These are phyloP conservation scores for Fusarium begoniae DNA, from an alignment of 2,329 filamentous ascomycete genomes.

Conservation along the genomic window DNA sequence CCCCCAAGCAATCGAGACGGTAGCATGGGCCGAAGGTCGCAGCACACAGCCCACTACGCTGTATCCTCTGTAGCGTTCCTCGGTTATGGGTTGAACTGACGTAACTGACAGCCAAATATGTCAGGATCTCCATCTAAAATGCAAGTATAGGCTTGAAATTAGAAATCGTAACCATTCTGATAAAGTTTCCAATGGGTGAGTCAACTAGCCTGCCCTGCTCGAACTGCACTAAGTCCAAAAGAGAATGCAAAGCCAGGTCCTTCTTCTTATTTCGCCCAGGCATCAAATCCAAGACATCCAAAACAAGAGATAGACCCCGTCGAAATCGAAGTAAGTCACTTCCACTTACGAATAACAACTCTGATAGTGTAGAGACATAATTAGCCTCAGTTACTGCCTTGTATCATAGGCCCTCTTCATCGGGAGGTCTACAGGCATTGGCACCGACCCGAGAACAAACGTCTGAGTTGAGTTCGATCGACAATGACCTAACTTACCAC, in stretches of 20 bases:
- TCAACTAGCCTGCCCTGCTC: not conserved
- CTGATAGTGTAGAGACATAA: too few species aligned
- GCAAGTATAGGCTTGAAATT: not conserved
- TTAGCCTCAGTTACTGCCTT: not conserved
- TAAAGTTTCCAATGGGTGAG: not conserved
- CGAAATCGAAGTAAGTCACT: too few species aligned
- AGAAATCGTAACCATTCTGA: not conserved
- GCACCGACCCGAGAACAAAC: too few species aligned
- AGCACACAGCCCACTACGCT: not conserved
- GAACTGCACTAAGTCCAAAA: not conserved
- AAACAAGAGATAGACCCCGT: not conserved
- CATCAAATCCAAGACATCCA: not conserved
- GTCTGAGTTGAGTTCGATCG: not conserved
- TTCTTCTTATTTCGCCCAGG: not conserved
- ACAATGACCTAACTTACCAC: not conserved
- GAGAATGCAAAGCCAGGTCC: not conserved
- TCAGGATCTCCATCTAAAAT: not conserved
- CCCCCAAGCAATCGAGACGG: too few species aligned
- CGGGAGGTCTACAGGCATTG: too few species aligned
- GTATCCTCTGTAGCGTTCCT: not conserved
- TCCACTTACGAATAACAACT: too few species aligned
- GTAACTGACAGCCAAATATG: not conserved
- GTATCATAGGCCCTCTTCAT: not conserved
- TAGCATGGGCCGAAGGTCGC: not conserved
- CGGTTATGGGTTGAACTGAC: not conserved